These are phyloP conservation scores for Sanghuangporus weigelae DNA, from an alignment of 1,284 basidiomycete genomes.

Conservation along the genomic window DNA sequence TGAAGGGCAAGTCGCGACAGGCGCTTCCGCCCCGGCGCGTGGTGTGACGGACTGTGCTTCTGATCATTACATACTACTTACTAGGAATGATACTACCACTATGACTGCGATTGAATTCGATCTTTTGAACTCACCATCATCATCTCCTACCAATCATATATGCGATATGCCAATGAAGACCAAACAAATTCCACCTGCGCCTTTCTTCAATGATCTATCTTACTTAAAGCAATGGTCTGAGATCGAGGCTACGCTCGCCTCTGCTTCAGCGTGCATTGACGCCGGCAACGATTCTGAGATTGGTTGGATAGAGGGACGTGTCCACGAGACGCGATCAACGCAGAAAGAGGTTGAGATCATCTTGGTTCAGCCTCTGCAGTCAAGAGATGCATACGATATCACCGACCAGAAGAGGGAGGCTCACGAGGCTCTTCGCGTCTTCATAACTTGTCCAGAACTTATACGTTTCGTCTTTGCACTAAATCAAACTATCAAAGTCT, in stretches of 20 bases:
- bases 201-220: conserved; percentile 1
- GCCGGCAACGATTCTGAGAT: not conserved
- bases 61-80: no score
- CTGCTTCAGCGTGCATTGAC: not conserved
- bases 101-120: not conserved
- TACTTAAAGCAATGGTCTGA: not conserved
- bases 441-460: not conserved
- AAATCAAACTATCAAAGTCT: not conserved
- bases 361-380: not conserved
- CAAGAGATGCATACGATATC: not conserved
- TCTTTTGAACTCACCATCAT: not conserved
- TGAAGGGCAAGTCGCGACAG: no score
- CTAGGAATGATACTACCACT: no score
- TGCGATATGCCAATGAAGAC: not conserved
- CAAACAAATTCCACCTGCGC: not conserved
- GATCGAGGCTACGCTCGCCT: not conserved
- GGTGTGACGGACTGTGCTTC: no score
- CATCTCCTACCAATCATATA: not conserved
- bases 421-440: not conserved
- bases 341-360: conserved; percentile 8
- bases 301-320: conserved; percentile 5
- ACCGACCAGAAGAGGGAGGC: not conserved
- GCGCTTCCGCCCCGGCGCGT: no score
- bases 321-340: not conserved
- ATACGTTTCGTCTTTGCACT: not conserved